Base-by-base conservation (phyloP, 768 basidiomycete species). In the Boletus coccyginus region DNA sequence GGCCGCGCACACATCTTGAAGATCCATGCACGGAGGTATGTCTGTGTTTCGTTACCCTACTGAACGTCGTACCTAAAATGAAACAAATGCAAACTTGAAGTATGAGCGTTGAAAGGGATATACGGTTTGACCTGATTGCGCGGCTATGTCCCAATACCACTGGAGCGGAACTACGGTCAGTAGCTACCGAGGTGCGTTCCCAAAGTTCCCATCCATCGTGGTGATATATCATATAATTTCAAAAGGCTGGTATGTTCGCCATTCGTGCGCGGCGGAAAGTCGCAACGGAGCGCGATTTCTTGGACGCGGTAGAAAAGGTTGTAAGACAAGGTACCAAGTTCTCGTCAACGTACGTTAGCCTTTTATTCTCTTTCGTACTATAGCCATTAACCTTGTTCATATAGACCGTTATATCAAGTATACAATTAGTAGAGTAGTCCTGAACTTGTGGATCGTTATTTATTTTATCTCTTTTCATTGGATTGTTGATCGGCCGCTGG, bases 251-350 rank as follows among this genome's bases (percentile, higher is more conserved):
- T n/a, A 98, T 99, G 97, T 99, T 96, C 74, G 96, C 97, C 2
- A 99, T 99, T 68, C 90, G 97, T 56, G 91, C 93, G 44, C 81
- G 97, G 64, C 81, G 97, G 73, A 98, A 98, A 73, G 94, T 98
- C 1, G 94, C 95, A 1, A 94, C 94, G 7, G 97, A 99, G 70
- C 88, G 93, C 52, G 97, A 99, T 74, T 99, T 98, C 77, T 76
- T 99, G 70, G 94, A 97, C 61, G 90, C 94, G 12, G 96, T 99
- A 3, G 97, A 99, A 79, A 98, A 98, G 76, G 97, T 99, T 55
- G 94, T 98, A 40, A 82, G 93, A 65, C 94, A 98, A 75, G 95
- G 95, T 29, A 94, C 91, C 66, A 98, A 98, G 76, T 99, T 98
- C 77, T 97, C 94, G 3, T 90, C 87, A 82, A 98, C 97, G 85